phyloP scores from a whole-genome alignment of 2,329 filamentous ascomycete genomes.

The Penicillium glabrum region DNA sequence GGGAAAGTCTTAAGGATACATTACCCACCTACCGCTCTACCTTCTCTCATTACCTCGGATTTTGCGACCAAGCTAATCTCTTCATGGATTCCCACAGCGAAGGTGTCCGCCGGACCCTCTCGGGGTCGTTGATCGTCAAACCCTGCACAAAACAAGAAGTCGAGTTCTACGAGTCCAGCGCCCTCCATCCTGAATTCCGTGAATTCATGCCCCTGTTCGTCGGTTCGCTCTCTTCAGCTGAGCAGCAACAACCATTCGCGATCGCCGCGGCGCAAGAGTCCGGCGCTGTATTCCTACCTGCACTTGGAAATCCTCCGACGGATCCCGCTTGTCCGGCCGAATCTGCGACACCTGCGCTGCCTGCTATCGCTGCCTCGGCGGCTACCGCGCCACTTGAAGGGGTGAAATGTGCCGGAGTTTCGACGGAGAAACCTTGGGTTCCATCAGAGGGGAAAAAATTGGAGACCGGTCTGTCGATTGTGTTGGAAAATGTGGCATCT shows the following conservation, averaged over 20 bases:
- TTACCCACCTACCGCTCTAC: background rate
- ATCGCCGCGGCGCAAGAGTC: conserved; percentile 53
- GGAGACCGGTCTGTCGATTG: conserved; percentile 74
- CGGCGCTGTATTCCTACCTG: conserved; percentile 32
- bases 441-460: conserved; percentile 63
- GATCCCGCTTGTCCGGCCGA: conserved; percentile 13
- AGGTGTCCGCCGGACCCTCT: conserved; percentile 80
- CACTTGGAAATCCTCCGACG: conserved; percentile 17
- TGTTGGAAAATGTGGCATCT: conserved; percentile 78
- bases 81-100: conserved; percentile 58
- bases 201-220: conserved; percentile 82
- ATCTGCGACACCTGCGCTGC: conserved; percentile 5
- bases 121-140: conserved; percentile 88
- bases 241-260: conserved; percentile 43
- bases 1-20: background rate
- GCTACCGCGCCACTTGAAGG: conserved; percentile 25
- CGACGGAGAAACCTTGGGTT: conserved; percentile 38
- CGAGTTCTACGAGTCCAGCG: conserved; percentile 79
- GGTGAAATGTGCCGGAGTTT: conserved; percentile 18
- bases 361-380: conserved; percentile 13
- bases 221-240: conserved; percentile 72
- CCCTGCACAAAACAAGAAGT: conserved; percentile 86
- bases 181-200: conserved; percentile 69
- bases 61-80: background rate
- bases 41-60: background rate